Evolutionary conservation across 352 stramenopile species (phyloP).

Genomic region (Phytophthora nicotianae): DNA sequence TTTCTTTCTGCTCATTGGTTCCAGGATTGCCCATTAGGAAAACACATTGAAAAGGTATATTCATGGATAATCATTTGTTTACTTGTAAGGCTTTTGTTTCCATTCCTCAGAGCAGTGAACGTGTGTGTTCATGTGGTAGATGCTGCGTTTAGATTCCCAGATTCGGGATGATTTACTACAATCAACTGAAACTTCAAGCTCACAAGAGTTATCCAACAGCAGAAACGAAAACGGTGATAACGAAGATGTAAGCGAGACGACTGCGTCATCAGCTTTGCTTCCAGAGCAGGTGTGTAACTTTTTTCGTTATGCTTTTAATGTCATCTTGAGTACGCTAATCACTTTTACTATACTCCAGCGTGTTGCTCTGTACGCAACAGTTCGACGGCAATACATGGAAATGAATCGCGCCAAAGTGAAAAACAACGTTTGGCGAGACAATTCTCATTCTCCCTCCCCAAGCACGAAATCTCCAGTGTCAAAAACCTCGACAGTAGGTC

Average conservation of each 20-base stretch:
- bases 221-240: background rate
- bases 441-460: background rate
- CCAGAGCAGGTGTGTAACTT: conserved; percentile 23
- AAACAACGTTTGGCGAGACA: conserved; percentile 8
- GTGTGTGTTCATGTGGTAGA: conserved; percentile 13
- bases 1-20: background rate
- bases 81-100: background rate
- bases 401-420: conserved; percentile 41
- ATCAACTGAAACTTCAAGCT: conserved; percentile 21
- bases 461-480: conserved; percentile 13
- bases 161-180: conserved; percentile 48
- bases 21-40: conserved; percentile 33
- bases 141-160: conserved; percentile 40
- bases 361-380: conserved; percentile 49
- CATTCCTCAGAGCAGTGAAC: background rate
- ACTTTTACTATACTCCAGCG: conserved; percentile 34
- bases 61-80: too few species aligned
- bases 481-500: conserved; percentile 16
- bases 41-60: conserved; percentile 53
- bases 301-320: background rate
- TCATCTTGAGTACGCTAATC: conserved; percentile 1
- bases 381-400: conserved; percentile 68
- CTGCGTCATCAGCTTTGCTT: conserved; percentile 16
- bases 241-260: conserved; percentile 7
- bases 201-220: background rate